Evolutionary conservation across 2,329 filamentous ascomycete genomes (phyloP), one percentile per base, ranked within the genome.

Genomic region (Rasamsonia emersonii): DNA sequence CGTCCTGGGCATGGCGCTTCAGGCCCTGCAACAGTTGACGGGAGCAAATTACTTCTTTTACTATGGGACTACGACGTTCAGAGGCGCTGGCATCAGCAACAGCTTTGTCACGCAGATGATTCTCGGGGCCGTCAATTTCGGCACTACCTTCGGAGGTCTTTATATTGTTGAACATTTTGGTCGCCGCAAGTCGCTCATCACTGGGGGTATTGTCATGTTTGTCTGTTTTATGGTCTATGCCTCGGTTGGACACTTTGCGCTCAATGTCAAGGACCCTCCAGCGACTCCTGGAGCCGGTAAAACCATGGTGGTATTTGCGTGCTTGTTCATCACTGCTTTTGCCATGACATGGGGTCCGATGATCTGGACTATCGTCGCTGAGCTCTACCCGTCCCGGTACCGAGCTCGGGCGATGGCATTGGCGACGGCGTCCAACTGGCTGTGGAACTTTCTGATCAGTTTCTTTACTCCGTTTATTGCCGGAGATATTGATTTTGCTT

Each of bases 401-500:
- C 73, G 82, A 45, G 81, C 82, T 28, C 82, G 83, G 50, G 76
- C 75, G 24, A 83, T 86, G 71, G 82, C 81, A 1, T 64, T 86
- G 7, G 79, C 80, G 7, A 85, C 80, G 3, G 74, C 80, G 0
- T 76, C 79, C 4, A 86, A 86, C 57, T 86, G 82, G 82, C 48
- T 61, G 5, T 82, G 77, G 75, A 80, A 83, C 50, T 85, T 85
- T 53, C 56, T 80, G 41, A 62, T 82, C 35, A 71, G 73, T 0
- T 86, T 86, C 64, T 85, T 86, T 64, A 85, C 82, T 0, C 79
- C 81, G 0, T 86, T 85, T 53, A 86, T 86, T 50, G 82, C 77
- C 0, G 62, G 67, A 0, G 71, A 72, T 3, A 86, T 86, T 34
- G 73, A 80, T 43, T 86, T 80, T 56, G 68, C 68, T 1, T 84